Conservation (phyloP, 257 asterid genomes). For the Capsicum chinense region DNA sequence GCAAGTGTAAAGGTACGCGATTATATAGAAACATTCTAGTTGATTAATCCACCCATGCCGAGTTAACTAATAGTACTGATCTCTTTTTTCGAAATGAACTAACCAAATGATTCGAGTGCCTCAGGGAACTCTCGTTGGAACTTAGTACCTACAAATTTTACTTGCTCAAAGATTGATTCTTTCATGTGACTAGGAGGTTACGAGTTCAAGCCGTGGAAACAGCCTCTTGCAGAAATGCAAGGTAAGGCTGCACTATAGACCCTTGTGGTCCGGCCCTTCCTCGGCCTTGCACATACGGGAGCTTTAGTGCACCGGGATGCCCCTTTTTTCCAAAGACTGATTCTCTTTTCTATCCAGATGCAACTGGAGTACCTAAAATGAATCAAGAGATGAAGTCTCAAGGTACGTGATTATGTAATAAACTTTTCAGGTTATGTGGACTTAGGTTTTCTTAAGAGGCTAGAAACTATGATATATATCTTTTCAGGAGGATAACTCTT, state of each 20-base stretch:
- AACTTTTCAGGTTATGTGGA: not conserved
- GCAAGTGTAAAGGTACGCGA: not conserved
- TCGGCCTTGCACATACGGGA: too few species aligned
- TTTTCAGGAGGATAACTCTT: not conserved
- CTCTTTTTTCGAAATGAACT: not conserved
- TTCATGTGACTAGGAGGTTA: too few species aligned
- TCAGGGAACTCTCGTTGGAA: not conserved
- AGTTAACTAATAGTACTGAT: not conserved
- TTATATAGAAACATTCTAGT: not conserved
- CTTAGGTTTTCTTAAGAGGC: not conserved
- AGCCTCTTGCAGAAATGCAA: too few species aligned
- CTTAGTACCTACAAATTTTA: not conserved
- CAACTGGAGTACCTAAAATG: not conserved
- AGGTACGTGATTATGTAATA: not conserved
- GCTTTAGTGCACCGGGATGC: too few species aligned
- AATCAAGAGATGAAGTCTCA: constrained; percentile 17
- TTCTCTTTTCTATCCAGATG: constrained; percentile 33
- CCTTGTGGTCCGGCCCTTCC: too few species aligned
- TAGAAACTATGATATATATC: not conserved
- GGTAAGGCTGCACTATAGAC: too few species aligned
- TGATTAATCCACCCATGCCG: not conserved
- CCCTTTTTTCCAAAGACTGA: not conserved
- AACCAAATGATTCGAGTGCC: not conserved
- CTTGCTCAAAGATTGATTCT: not conserved
- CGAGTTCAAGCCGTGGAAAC: too few species aligned